Conservation (phyloP, 257 asterid genomes). For the Solanum pennellii region DNA sequence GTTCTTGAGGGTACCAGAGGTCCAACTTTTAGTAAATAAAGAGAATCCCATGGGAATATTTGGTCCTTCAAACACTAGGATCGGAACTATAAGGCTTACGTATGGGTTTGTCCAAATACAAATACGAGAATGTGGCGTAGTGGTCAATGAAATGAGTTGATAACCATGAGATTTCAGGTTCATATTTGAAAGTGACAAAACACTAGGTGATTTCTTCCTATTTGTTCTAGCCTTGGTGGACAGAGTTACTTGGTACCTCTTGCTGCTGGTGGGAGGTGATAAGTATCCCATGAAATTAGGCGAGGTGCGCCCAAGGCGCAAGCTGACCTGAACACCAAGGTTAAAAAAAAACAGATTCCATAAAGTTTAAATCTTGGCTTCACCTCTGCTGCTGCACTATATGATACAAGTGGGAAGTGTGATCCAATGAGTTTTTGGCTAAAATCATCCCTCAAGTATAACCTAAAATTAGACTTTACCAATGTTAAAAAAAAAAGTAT, state of each 20-base stretch:
- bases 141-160: not conserved
- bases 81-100: not conserved
- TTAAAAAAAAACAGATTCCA: not conserved
- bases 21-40: not conserved
- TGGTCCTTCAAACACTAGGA: not conserved
- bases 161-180: not conserved
- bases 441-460: no score
- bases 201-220: not conserved
- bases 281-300: not conserved
- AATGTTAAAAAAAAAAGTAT: no score
- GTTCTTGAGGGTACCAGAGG: not conserved
- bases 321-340: not conserved
- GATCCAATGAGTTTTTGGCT: not conserved
- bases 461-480: no score
- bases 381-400: not conserved
- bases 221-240: not conserved
- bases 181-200: not conserved
- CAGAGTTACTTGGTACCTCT: not conserved
- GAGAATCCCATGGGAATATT: not conserved
- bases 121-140: not conserved
- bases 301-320: not conserved
- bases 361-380: not conserved
- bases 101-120: not conserved
- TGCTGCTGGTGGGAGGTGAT: not conserved
- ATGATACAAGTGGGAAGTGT: not conserved